Percentiles rank a stretch among this genome's conserved stretches.
These are phyloP conservation scores for Brachypodium distachyon DNA, from an alignment of 202 grass and related monocot species.

Conservation along the genomic window DNA sequence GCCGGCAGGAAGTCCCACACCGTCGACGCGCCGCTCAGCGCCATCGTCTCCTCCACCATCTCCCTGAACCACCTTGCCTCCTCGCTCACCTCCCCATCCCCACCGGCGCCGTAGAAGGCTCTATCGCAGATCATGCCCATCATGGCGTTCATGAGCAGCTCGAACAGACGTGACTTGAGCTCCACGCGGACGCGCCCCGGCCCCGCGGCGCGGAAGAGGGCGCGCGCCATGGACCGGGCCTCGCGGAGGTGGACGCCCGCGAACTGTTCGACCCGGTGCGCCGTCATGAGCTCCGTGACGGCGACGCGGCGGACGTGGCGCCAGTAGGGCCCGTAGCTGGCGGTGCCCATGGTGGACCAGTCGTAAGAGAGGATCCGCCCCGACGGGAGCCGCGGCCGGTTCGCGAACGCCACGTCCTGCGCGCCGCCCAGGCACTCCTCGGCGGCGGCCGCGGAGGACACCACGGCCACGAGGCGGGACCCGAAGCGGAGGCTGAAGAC, in stretches of 20 bases:
- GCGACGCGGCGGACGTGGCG: slow-evolving; percentile 36
- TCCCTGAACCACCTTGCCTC: slow-evolving; percentile 33
- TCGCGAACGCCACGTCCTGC: slow-evolving; percentile 30
- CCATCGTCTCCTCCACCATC: slow-evolving; percentile 46
- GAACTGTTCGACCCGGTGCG: slow-evolving; percentile 14
- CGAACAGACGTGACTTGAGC: slow-evolving; percentile 48
- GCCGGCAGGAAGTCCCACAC: slow-evolving; percentile 46
- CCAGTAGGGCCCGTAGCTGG: slow-evolving; percentile 45
- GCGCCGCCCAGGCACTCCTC: slow-evolving; percentile 37
- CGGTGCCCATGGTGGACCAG: slow-evolving; percentile 19
- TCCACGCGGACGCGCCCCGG: slow-evolving; percentile 11
- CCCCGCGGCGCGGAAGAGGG: neutral
- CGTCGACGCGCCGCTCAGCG: slow-evolving; percentile 42
- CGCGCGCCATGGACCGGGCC: neutral
- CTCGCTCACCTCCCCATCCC: slow-evolving; percentile 10
- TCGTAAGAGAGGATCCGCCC: slow-evolving; percentile 1
- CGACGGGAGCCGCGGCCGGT: slow-evolving; percentile 27
- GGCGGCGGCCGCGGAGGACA: slow-evolving; percentile 29
- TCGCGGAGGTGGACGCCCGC: slow-evolving; percentile 27
- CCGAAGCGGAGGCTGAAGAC: slow-evolving; percentile 31
- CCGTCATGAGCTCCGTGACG: slow-evolving; percentile 32
- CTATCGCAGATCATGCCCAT: slow-evolving; percentile 41
- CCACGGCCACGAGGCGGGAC: slow-evolving; percentile 15
- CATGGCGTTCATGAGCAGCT: slow-evolving; percentile 47
- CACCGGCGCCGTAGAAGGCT: neutral